Conservation (phyloP, 169 alveolate genomes). For the Eimeria tenella region DNA sequence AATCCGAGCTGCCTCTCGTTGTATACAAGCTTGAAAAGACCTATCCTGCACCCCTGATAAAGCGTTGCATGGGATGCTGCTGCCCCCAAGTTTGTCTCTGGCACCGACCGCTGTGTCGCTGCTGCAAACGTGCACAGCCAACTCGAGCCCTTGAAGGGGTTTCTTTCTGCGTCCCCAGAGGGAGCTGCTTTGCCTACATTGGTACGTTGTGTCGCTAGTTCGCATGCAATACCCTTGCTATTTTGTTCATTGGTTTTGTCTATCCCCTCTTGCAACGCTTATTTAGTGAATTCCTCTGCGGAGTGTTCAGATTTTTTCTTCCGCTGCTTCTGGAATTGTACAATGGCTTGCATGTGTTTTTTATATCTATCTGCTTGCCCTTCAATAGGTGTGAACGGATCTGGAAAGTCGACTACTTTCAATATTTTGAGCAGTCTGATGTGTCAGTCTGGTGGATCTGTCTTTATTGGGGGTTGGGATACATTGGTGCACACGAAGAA, state of each 20-base stretch:
- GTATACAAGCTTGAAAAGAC: conserved; percentile 55
- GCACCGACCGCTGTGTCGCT: neutral
- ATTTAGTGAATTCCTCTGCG: too few relatives aligned
- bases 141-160: conserved; percentile 47
- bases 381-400: conserved; percentile 39
- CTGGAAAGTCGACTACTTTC: conserved; percentile 75
- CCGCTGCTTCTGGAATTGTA: neutral
- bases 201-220: neutral
- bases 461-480: conserved; percentile 55
- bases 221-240: too few relatives aligned
- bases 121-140: conserved; percentile 64
- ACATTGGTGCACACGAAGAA: neutral
- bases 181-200: conserved; percentile 50
- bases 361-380: neutral
- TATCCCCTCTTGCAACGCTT: too few relatives aligned
- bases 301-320: too few relatives aligned
- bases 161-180: conserved; percentile 65
- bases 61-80: conserved; percentile 38
- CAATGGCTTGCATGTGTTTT: neutral
- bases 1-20: conserved; percentile 7
- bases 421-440: conserved; percentile 44
- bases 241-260: too few relatives aligned
- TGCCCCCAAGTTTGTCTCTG: neutral
- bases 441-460: conserved; percentile 64
- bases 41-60: conserved; percentile 34